These are phyloP conservation scores for Fraxinus sp. DNA, from an alignment of 305 asterid genomes.

Conservation along the genomic window DNA sequence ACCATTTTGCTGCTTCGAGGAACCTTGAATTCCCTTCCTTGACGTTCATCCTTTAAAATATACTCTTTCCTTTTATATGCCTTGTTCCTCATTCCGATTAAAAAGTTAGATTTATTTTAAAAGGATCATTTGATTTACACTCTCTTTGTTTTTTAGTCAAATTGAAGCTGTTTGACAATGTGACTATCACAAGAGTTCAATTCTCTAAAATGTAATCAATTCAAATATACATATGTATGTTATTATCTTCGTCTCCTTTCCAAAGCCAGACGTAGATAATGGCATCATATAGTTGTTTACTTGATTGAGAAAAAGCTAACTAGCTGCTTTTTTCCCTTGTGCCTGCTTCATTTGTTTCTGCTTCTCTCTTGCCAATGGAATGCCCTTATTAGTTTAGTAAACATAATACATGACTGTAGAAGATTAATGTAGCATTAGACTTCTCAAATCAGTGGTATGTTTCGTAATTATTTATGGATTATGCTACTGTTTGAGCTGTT, in stretches of 20 bases:
- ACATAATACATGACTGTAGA: background rate
- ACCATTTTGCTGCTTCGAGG: background rate
- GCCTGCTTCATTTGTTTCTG: background rate
- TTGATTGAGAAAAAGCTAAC: background rate
- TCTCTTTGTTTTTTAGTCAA: background rate
- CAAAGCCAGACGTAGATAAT: background rate
- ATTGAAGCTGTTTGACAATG: background rate
- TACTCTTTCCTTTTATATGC: background rate
- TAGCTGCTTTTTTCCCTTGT: background rate
- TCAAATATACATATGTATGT: background rate
- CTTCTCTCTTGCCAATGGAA: background rate
- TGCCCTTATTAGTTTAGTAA: background rate
- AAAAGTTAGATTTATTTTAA: background rate
- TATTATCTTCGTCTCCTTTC: background rate
- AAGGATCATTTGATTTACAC: background rate
- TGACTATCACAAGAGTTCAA: background rate
- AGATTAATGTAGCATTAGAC: constrained; percentile 8
- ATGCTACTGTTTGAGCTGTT: constrained; percentile 6
- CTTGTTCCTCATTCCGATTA: background rate
- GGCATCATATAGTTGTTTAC: background rate
- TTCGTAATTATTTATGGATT: constrained; percentile 20
- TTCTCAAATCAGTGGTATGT: background rate
- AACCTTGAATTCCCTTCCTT: background rate
- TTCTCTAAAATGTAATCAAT: background rate
- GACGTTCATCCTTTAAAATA: background rate